Conservation (phyloP, 768 basidiomycete genomes). For the Hygrocybe punicea region DNA sequence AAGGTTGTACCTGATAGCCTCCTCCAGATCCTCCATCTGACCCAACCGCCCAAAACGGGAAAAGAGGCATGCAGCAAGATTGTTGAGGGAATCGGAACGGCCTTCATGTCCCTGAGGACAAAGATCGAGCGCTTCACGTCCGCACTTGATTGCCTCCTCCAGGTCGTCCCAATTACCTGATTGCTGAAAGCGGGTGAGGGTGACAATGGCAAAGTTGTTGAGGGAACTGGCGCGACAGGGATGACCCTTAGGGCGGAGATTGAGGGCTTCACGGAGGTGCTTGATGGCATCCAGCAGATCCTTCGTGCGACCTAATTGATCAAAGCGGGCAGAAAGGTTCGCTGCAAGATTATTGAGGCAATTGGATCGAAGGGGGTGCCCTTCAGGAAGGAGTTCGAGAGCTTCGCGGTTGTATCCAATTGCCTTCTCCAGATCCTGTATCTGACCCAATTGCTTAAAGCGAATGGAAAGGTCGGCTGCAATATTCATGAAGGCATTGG, state of each 20-base stretch:
- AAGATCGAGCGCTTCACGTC: conserved; percentile 6
- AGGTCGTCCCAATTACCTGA: conserved; percentile 7
- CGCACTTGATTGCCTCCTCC: conserved; percentile 9
- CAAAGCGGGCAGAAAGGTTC: not conserved
- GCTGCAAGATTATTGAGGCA: not conserved
- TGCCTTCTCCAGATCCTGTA: not conserved
- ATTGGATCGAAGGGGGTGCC: not conserved
- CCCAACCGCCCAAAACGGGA: not conserved
- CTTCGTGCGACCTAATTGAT: not conserved
- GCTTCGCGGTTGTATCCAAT: not conserved
- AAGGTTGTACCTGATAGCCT: not conserved
- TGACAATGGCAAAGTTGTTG: not conserved
- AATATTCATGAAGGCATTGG: not conserved
- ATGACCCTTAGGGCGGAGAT: not conserved
- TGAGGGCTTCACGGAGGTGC: conserved; percentile 1
- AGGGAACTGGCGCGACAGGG: not conserved
- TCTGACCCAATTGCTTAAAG: not conserved
- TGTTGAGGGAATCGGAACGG: not conserved
- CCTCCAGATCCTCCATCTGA: not conserved
- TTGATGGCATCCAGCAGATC: not conserved
- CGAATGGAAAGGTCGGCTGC: not conserved
- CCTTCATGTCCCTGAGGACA: conserved; percentile 8
- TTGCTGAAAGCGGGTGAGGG: conserved; percentile 6
- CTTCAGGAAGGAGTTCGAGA: not conserved
- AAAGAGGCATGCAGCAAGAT: too few relatives aligned